Percentiles rank a stretch among this genome's conserved stretches.
Evolutionary conservation across 352 stramenopile species (phyloP).

Genomic region (Phytophthora nicotianae): DNA sequence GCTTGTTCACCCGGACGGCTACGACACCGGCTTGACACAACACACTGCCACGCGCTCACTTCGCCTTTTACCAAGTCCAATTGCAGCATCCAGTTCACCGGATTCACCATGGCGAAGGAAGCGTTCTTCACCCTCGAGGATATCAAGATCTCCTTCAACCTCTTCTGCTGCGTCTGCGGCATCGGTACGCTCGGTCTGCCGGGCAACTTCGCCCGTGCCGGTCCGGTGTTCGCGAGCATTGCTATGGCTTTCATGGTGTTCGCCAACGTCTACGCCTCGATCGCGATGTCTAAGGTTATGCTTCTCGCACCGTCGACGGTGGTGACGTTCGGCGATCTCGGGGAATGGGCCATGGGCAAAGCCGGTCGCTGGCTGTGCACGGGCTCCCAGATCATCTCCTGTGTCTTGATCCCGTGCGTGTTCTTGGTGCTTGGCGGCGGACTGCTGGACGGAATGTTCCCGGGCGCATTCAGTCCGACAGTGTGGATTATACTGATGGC

Average conservation of each 20-base stretch:
- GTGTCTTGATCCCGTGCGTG: conserved; percentile 34
- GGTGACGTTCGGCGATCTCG: conserved; percentile 36
- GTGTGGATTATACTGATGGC: conserved; percentile 54
- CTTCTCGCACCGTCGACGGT: conserved; percentile 26
- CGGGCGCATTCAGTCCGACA: conserved; percentile 28
- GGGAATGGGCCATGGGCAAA: conserved; percentile 35
- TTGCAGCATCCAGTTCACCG: conserved; percentile 19
- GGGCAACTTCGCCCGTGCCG: conserved; percentile 56
- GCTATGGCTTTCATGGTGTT: conserved; percentile 59
- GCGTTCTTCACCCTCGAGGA: conserved; percentile 32
- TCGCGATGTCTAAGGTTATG: conserved; percentile 39
- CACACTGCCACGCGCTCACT: conserved; percentile 20
- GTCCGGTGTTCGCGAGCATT: conserved; percentile 42
- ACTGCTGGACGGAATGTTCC: conserved; percentile 44
- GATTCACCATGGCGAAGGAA: conserved; percentile 42
- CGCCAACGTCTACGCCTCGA: conserved; percentile 42
- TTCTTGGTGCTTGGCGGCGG: conserved; percentile 43
- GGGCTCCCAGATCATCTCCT: conserved; percentile 44
- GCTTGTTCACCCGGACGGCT: no score
- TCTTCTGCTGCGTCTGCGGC: conserved; percentile 60
- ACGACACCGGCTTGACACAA: conserved; percentile 11
- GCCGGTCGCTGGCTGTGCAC: conserved; percentile 48
- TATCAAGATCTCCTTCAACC: conserved; percentile 36
- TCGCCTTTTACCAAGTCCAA: conserved; percentile 15
- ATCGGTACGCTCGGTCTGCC: conserved; percentile 68